Percentiles rank a stretch among this genome's conserved stretches.
Evolutionary conservation across 495 filamentous ascomycete genomes (phyloP).

Genomic region (Jackrogersella multiformis): DNA sequence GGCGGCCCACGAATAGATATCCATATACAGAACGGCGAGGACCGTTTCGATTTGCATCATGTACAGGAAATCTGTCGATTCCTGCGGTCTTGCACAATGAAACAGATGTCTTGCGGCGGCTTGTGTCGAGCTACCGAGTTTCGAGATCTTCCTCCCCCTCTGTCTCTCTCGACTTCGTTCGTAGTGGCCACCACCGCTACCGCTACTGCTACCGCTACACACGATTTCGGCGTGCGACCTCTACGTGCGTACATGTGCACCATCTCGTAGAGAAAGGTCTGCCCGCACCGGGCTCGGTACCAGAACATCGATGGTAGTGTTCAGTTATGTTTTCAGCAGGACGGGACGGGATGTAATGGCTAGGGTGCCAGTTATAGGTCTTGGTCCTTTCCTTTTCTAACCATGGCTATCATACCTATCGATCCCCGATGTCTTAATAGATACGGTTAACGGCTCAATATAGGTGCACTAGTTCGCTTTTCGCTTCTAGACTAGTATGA

Average conservation of each 20-base stretch:
- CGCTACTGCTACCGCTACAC: no score
- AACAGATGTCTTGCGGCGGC: slow-evolving; percentile 28
- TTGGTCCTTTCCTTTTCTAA: slow-evolving; percentile 19
- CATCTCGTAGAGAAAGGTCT: slow-evolving; percentile 28
- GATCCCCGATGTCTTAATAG: slow-evolving; percentile 21
- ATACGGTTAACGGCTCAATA: slow-evolving; percentile 23
- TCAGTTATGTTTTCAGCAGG: slow-evolving; percentile 2
- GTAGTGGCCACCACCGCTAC: not conserved
- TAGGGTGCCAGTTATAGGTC: slow-evolving; percentile 26
- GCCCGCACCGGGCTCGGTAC: slow-evolving; percentile 33
- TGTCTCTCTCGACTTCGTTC: not conserved
- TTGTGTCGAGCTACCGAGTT: slow-evolving; percentile 24
- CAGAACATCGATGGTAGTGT: slow-evolving; percentile 10
- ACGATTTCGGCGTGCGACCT: slow-evolving; percentile 33
- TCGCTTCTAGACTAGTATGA: slow-evolving; percentile 11
- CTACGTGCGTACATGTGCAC: slow-evolving; percentile 7
- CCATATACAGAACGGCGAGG: not conserved
- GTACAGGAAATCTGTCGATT: slow-evolving; percentile 12
- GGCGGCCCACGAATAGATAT: not conserved
- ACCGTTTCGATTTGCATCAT: no score
- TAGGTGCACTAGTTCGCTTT: slow-evolving; percentile 15
- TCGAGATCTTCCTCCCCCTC: slow-evolving; percentile 7
- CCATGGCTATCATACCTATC: slow-evolving; percentile 25
- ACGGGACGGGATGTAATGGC: slow-evolving; percentile 32
- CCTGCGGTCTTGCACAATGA: slow-evolving; percentile 20